Conservation (phyloP, 257 asterid species). For the Petunia secreta region DNA sequence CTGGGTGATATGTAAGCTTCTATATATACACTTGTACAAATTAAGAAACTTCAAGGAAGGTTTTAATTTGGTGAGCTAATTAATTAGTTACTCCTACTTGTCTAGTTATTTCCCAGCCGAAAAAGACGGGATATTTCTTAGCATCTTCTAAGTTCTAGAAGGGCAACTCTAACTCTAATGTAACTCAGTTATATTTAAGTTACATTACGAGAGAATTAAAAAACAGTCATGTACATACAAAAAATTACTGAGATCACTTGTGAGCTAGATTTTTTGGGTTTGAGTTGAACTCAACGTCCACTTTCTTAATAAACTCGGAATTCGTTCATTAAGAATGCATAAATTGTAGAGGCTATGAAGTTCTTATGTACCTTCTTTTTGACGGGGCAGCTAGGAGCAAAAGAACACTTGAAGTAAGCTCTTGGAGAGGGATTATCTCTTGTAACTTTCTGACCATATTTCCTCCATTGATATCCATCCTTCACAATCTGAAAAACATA, state of each 20-base stretch:
- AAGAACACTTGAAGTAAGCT: constrained; percentile 95
- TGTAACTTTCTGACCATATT: constrained; percentile 94
- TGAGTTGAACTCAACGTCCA: too few relatives aligned
- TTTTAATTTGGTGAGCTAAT: neutral
- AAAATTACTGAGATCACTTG: too few relatives aligned
- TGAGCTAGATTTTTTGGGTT: too few relatives aligned
- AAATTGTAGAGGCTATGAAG: neutral
- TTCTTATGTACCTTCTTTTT: constrained; percentile 73
- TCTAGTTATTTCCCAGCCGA: neutral
- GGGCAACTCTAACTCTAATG: too few relatives aligned
- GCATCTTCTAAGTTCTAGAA: too few relatives aligned
- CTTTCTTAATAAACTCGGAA: too few relatives aligned
- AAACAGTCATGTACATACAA: too few relatives aligned
- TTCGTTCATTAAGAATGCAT: too few relatives aligned
- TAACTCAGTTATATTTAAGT: too few relatives aligned
- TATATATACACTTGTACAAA: neutral
- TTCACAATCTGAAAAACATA: constrained; percentile 59
- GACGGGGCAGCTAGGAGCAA: constrained; percentile 90
- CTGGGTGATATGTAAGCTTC: too few relatives aligned
- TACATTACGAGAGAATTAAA: too few relatives aligned
- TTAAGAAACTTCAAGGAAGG: constrained; percentile 5
- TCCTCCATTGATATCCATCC: constrained; percentile 97
- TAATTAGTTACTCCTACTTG: neutral
- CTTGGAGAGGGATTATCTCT: constrained; percentile 94
- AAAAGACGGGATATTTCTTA: neutral